Evolutionary conservation across 352 stramenopile species (phyloP).

Genomic region (Aphanomyces astaci): DNA sequence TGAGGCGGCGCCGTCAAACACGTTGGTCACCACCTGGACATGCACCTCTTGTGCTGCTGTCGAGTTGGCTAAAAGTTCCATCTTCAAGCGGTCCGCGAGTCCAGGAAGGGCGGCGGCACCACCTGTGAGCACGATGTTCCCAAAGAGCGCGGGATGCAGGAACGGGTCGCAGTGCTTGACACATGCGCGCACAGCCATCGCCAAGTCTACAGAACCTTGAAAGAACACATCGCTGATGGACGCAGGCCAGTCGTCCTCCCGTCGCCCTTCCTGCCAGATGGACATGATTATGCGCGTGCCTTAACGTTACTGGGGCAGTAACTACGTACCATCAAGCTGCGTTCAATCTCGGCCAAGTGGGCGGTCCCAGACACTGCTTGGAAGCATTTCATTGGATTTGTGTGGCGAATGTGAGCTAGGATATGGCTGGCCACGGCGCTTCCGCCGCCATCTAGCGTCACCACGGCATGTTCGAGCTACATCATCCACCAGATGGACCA

Average conservation of each 20-base stretch:
- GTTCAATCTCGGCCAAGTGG: neutral
- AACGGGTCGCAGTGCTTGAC: neutral
- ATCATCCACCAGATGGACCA: neutral
- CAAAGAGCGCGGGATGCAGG: neutral
- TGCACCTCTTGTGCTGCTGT: neutral
- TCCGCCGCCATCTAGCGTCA: neutral
- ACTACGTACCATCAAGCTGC: neutral
- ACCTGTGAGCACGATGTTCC: constrained; percentile 1
- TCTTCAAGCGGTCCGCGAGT: neutral
- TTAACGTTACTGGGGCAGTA: too few relatives aligned
- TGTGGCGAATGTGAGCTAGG: neutral
- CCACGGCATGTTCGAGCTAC: constrained; percentile 16
- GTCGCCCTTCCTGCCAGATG: neutral
- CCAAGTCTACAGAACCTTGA: neutral
- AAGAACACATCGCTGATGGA: neutral
- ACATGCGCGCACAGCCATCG: neutral
- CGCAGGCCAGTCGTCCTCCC: neutral
- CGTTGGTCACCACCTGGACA: neutral
- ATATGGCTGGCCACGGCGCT: neutral
- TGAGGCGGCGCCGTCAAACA: neutral
- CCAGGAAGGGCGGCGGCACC: neutral
- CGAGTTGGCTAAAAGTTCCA: neutral
- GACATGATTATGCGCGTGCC: too few relatives aligned
- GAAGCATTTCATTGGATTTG: neutral
- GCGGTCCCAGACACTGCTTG: neutral